phyloP scores from a whole-genome alignment of 2,329 filamentous ascomycete species.

The Ophioceras dolichostomum region DNA sequence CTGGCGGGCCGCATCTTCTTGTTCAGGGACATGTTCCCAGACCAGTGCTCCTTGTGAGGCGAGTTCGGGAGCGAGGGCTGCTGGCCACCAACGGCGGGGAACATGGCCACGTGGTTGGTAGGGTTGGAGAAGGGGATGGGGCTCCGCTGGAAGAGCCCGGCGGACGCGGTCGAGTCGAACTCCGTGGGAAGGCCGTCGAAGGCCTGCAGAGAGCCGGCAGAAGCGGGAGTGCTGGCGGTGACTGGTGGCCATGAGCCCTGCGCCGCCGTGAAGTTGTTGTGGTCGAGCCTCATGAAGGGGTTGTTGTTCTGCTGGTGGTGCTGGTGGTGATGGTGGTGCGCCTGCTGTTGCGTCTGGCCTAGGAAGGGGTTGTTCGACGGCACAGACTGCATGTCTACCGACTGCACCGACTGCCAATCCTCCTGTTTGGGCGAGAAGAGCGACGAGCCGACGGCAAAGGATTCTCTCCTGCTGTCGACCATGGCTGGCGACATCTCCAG shows the following conservation, averaged over 20 bases:
- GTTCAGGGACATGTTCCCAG: constrained; percentile 35
- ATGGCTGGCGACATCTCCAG: constrained; percentile 52
- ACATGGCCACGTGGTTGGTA: constrained; percentile 37
- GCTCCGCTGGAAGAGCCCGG: constrained; percentile 37
- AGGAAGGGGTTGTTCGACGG: constrained; percentile 53
- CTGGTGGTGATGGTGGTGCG: constrained; percentile 20
- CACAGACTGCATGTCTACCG: constrained; percentile 50
- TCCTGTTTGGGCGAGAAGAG: constrained; percentile 56
- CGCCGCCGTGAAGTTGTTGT: constrained; percentile 18
- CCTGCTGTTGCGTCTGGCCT: constrained; percentile 41
- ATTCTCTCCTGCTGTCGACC: constrained; percentile 50
- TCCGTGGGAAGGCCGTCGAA: constrained; percentile 51
- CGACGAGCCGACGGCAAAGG: constrained; percentile 43
- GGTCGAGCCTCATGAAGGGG: constrained; percentile 46
- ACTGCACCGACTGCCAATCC: constrained; percentile 42
- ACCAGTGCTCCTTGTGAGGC: constrained; percentile 44
- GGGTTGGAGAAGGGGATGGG: constrained; percentile 44
- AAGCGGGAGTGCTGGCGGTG: constrained; percentile 29
- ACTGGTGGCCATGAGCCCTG: constrained; percentile 45
- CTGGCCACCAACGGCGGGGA: constrained; percentile 32
- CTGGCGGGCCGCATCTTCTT: constrained; percentile 56
- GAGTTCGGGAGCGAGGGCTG: constrained; percentile 35
- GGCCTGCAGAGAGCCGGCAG: constrained; percentile 57
- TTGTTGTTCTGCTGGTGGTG: constrained; percentile 41
- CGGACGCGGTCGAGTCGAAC: constrained; percentile 33